Evolutionary conservation across 116 monocot species (phyloP).

Genomic region (Posidonia oceanica): DNA sequence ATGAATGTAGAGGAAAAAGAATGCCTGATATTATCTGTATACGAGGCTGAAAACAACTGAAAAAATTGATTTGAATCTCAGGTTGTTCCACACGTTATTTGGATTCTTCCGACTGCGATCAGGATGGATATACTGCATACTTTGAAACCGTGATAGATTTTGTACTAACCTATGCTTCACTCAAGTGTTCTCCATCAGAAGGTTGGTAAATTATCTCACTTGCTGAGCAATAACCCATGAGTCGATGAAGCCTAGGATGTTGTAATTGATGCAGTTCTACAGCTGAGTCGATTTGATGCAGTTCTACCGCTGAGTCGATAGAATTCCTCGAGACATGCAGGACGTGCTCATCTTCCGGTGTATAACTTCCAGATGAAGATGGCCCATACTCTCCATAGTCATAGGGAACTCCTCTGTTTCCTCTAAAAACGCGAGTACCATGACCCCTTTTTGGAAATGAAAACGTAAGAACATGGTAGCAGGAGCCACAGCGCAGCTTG

Average conservation of each 20-base stretch:
- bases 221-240: slow-evolving; percentile 29
- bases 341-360: too few species aligned
- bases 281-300: not conserved
- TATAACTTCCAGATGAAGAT: slow-evolving; percentile 5
- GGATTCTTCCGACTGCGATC: too few species aligned
- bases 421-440: not conserved
- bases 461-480: slow-evolving; percentile 7
- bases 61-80: too few species aligned
- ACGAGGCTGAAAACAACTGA: too few species aligned
- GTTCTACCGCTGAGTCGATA: not conserved
- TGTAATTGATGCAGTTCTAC: too few species aligned
- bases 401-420: not conserved
- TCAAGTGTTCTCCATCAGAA: not conserved
- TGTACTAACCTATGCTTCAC: too few species aligned
- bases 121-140: too few species aligned
- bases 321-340: not conserved
- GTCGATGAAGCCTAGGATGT: slow-evolving; percentile 4
- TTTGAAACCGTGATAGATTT: too few species aligned
- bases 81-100: too few species aligned
- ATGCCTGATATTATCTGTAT: too few species aligned
- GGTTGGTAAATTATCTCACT: slow-evolving; percentile 13
- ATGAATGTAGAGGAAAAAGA: too few species aligned
- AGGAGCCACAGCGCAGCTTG: slow-evolving; percentile 18
- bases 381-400: not conserved
- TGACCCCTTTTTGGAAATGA: not conserved